phyloP scores from a whole-genome alignment of 1,284 basidiomycete species.

The Apiotrichum gamsii region DNA sequence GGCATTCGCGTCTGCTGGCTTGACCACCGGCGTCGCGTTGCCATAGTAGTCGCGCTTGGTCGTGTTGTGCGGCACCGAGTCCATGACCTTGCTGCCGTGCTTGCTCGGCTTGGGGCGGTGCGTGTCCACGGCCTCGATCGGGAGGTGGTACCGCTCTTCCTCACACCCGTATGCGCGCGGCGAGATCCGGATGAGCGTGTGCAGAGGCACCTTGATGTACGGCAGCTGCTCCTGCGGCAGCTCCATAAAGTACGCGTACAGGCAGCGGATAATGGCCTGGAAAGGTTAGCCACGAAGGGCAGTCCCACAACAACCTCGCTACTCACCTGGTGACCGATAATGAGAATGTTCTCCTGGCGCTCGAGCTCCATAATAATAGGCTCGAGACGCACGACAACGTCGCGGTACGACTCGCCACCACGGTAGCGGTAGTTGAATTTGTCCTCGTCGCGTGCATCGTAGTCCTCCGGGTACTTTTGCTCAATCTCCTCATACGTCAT shows the following conservation, averaged over 20 bases:
- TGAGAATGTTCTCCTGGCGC: conserved; percentile 91
- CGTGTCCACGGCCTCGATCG: conserved; percentile 86
- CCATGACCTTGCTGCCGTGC: conserved; percentile 9
- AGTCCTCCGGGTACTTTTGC: conserved; percentile 95
- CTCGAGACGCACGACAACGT: conserved; percentile 91
- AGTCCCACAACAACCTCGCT: no score
- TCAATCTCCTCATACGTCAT: conserved; percentile 99
- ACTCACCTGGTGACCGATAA: conserved; percentile 86
- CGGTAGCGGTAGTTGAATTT: conserved; percentile 99
- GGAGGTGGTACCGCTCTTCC: conserved; percentile 81
- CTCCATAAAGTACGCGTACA: conserved; percentile 95
- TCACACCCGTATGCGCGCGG: conserved; percentile 98
- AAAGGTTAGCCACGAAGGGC: neutral
- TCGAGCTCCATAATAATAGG: conserved; percentile 99
- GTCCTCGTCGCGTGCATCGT: conserved; percentile 96
- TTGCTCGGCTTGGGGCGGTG: conserved; percentile 75
- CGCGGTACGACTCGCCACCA: conserved; percentile 89
- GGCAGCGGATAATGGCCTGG: conserved; percentile 80
- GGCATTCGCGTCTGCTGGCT: no score
- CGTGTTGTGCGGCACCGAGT: neutral
- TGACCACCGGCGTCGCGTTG: no score
- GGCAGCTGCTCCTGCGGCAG: conserved; percentile 88
- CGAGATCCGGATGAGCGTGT: conserved; percentile 96
- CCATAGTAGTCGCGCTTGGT: conserved; percentile 16
- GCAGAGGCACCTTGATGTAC: conserved; percentile 93